phyloP scores from a whole-genome alignment of 1,139 yeast genomes.

The Geotrichum macrosporum region DNA sequence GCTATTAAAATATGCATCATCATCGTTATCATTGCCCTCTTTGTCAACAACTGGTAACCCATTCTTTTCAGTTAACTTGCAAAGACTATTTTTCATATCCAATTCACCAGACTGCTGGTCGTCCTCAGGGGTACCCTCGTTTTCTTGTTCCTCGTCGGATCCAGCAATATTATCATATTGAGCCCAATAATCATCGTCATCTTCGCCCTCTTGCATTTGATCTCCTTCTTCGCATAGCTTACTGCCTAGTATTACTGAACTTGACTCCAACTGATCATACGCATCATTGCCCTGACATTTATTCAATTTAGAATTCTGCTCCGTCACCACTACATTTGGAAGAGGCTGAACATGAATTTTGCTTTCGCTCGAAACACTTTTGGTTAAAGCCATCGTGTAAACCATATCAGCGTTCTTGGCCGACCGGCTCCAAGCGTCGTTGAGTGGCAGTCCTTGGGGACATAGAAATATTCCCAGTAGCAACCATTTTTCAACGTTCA shows the following conservation, averaged over 20 bases:
- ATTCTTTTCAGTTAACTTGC: too few species aligned
- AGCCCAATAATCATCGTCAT: constrained; percentile 16
- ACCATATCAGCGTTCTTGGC: constrained; percentile 8
- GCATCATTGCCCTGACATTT: too few species aligned
- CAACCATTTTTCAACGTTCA: constrained; percentile 1
- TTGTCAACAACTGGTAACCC: background rate
- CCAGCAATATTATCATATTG: constrained; percentile 17
- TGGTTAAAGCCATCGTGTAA: background rate
- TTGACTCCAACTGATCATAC: background rate
- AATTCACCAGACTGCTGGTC: background rate
- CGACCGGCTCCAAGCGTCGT: background rate
- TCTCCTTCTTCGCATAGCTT: constrained; percentile 5
- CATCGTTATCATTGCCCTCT: constrained; percentile 20
- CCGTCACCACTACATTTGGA: constrained; percentile 2
- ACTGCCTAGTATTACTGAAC: background rate
- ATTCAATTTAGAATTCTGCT: background rate
- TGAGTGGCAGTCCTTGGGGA: constrained; percentile 4
- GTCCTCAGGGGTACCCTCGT: background rate
- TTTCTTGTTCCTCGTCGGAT: constrained; percentile 15
- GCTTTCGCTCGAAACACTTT: background rate
- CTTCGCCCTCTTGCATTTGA: constrained; percentile 5
- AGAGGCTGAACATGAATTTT: background rate
- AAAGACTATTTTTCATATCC: background rate
- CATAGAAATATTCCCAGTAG: constrained; percentile 14
- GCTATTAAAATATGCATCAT: constrained; percentile 20